Base-by-base conservation (phyloP, 805 yeast species). In the Candida verbasci region DNA sequence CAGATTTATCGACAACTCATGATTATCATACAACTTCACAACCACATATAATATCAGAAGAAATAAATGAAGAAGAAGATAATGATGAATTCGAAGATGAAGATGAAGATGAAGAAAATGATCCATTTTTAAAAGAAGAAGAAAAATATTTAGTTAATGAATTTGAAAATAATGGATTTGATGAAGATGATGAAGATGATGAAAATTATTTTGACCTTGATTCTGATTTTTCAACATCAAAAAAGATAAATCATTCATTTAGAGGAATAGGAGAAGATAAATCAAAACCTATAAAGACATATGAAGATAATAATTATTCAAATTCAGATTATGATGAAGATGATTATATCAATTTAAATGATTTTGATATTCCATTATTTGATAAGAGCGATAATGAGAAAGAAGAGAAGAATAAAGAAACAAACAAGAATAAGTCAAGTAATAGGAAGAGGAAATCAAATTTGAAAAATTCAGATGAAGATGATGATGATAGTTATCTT, bases 401-500 rank as follows among this genome's bases (percentile, higher is more conserved):
- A 16, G 55, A 49, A n/a, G 55, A 46, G 15, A 51, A 48, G 8
- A 37, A 22, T 6, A 40, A 35, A 15, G 30, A 28, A 2, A 37
- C 32, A 10, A 41, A 37, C 11, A 23, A 31, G 6, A 16, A 37
- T 20, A 34, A 35, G 16, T 37, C 37, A n/a, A 26, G 45, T 14
- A 40, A 40, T 25, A 31, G 27, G 18, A 41, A 38, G 15, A 46
- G 38, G 18, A 29, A 31, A 22, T 25, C 24, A 15, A 41, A 26
- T 26, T 37, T 38, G 24, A 44, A 27, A 35, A 41, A 40, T 33
- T 55, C 60, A 34, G 68, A 65, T 30, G 77, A 74, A 27, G 80
- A 76, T 18, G 80, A 76, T 18, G 88, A 80, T 52, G 89, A 83
- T 50, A 70, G 83, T 3, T 80, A 82, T 49, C 62, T 85, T 27